These are phyloP conservation scores for Carex myosuroides DNA, from an alignment of 176 grass and related monocot genomes.

Conservation along the genomic window DNA sequence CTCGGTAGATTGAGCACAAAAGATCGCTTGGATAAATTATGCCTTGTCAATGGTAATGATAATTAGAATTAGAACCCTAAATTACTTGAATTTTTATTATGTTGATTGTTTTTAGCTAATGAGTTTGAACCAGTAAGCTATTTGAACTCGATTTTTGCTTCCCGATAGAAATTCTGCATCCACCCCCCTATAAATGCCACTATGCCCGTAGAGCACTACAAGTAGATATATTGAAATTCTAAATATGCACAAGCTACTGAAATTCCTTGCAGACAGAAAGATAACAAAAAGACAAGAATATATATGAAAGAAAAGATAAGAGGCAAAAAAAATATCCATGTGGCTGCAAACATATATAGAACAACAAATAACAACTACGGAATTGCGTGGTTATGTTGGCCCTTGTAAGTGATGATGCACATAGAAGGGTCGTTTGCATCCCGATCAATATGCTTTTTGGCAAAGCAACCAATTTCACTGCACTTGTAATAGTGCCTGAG, in stretches of 20 bases:
- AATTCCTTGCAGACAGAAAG: neutral
- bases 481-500: neutral
- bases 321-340: neutral
- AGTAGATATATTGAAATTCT: neutral
- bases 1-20: too few relatives aligned
- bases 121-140: too few relatives aligned
- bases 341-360: neutral
- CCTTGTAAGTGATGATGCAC: neutral
- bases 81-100: too few relatives aligned
- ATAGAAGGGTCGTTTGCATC: neutral
- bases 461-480: neutral
- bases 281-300: neutral
- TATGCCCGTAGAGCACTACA: neutral
- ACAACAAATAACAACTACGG: neutral
- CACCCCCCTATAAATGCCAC: neutral
- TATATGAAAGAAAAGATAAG: neutral
- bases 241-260: neutral
- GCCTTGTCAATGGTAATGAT: too few relatives aligned
- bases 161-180: too few relatives aligned
- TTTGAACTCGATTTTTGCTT: too few relatives aligned
- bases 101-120: too few relatives aligned
- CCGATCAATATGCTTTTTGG: neutral
- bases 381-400: neutral
- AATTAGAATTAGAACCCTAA: too few relatives aligned
- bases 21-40: too few relatives aligned